Base-by-base conservation (phyloP, 2,329 filamentous ascomycete genomes). In the Claviceps lovelessii region DNA sequence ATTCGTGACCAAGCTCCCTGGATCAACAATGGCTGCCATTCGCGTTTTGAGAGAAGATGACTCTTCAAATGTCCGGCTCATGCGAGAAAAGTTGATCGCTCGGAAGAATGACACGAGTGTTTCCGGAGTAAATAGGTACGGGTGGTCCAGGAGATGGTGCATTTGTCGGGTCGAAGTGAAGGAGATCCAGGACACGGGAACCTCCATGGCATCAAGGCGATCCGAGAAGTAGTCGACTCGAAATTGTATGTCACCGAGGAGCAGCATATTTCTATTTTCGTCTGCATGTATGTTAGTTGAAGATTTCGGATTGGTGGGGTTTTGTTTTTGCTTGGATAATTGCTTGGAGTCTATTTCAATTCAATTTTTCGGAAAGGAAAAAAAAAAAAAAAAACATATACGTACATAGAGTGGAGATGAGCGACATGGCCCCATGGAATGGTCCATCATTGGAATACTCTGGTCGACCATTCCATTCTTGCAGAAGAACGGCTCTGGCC, bases 91-190 rank as follows among this genome's bases (percentile, higher is more conserved):
- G 65, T 95, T 96, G 63, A 95, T 84, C 4, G 88, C 81, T 19
- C 91, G 84, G 66, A 97, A 96, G 65, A 90, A 95, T 0, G 82
- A 83, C 3, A 95, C 84, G 3, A 95, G 72, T 1, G 81, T 81
- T 0, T 83, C 76, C 0, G 84, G 77, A 23, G 78, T 82, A 62
- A 96, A 95, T 0, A 97, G 75, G 64, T 86, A 94, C 0, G 88
- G 82, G 59, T 86, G 88, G 56, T 90, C 84, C 4, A 97, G 72
- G 0, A 97, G 72, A 67, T 96, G 90, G 28, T 84, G 72, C 33
- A 73, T 80, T 60, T 83, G 82, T 56, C 76, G 80, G 37, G 81
- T 83, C 0, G 79, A 73, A 2, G 71, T 72, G 57, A 81, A 83
- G 4, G 77, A 75, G 53, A 84, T 68, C 86, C 83, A 95, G 51